Evolutionary conservation across 441 rosid genomes (phyloP).

Genomic region (Geranium incanum): DNA sequence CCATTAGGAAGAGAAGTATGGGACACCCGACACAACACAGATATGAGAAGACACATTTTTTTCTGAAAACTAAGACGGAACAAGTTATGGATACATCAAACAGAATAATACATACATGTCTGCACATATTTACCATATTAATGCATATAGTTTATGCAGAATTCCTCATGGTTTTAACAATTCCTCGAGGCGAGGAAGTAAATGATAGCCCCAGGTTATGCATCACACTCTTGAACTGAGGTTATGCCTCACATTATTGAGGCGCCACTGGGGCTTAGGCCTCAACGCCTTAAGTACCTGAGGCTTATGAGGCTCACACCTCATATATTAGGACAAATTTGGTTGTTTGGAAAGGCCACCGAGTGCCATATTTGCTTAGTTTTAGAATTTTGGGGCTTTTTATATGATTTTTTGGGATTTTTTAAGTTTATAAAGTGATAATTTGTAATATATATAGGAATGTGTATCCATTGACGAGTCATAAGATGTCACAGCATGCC

Average conservation of each 20-base stretch:
- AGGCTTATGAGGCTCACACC: not conserved
- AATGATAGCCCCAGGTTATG: not conserved
- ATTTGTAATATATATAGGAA: not conserved
- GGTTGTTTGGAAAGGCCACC: not conserved
- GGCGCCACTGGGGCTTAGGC: not conserved
- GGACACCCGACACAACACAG: not conserved
- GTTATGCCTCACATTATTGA: not conserved
- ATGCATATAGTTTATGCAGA: not conserved
- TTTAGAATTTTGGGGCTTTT: not conserved
- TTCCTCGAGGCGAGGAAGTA: not conserved
- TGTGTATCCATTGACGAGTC: too few relatives aligned
- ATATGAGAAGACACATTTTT: too few relatives aligned
- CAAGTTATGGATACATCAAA: not conserved
- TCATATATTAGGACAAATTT: not conserved
- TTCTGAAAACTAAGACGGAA: not conserved
- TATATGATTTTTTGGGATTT: not conserved
- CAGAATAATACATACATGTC: not conserved
- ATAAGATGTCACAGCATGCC: too few relatives aligned
- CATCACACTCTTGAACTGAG: not conserved
- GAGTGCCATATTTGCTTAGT: not conserved
- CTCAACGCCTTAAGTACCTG: not conserved
- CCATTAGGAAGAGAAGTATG: not conserved
- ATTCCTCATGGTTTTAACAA: not conserved
- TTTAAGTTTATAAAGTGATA: not conserved
- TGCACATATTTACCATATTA: too few relatives aligned